These are phyloP conservation scores for Platanthera zijinensis DNA, from an alignment of 106 monocot genomes.

Conservation along the genomic window DNA sequence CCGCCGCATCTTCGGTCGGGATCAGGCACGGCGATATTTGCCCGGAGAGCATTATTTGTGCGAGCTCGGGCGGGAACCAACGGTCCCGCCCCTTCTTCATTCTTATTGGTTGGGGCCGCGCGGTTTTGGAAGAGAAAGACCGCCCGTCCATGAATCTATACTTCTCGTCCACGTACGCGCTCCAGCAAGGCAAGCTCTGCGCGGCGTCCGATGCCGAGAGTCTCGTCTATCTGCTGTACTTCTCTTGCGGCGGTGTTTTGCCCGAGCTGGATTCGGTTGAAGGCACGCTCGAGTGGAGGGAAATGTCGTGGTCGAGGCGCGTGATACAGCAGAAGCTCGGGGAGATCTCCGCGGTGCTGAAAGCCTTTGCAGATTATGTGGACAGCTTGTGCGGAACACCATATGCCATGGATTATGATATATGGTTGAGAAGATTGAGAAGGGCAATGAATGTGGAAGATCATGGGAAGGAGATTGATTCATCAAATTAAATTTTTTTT, in stretches of 20 bases:
- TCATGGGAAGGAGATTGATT: conserved; percentile 69
- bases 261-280: conserved; percentile 84
- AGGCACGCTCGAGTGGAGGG: conserved; percentile 86
- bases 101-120: conserved; percentile 90
- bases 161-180: conserved; percentile 83
- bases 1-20: conserved; percentile 59
- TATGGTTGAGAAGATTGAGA: conserved; percentile 85
- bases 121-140: conserved; percentile 86
- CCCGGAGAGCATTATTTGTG: conserved; percentile 75
- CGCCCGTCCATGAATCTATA: conserved; percentile 72
- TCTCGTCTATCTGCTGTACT: conserved; percentile 78
- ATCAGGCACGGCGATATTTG: conserved; percentile 83
- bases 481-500: conserved; percentile 13
- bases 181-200: conserved; percentile 85
- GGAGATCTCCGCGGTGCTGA: conserved; percentile 80
- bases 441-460: conserved; percentile 72
- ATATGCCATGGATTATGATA: conserved; percentile 78
- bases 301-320: conserved; percentile 73
- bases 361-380: conserved; percentile 98
- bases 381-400: conserved; percentile 96
- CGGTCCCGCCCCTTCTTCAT: conserved; percentile 43
- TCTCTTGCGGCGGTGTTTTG: conserved; percentile 62
- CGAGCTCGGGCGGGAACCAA: conserved; percentile 18
- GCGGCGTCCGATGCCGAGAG: conserved; percentile 95
- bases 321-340: conserved; percentile 93